Conservation (phyloP, 768 basidiomycete species). For the Baorangia bicolor region DNA sequence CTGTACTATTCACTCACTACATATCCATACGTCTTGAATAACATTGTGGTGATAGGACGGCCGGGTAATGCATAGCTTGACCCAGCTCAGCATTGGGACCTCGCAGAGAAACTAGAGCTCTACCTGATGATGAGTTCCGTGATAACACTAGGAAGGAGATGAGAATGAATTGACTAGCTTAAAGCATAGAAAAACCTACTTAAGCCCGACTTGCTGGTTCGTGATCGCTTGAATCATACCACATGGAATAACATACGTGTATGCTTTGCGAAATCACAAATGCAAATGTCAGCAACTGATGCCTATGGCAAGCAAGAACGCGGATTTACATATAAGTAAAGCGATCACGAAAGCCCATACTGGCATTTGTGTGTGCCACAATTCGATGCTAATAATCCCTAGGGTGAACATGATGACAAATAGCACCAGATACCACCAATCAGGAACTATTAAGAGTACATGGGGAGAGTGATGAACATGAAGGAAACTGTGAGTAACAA, state of each 20-base stretch:
- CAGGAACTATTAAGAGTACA: constrained; percentile 51
- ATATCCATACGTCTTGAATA: constrained; percentile 85
- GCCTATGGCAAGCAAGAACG: neutral
- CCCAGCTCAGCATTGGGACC: neutral
- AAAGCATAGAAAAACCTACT: constrained; percentile 30
- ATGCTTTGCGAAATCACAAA: constrained; percentile 31
- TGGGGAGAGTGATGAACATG: neutral
- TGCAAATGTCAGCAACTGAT: neutral
- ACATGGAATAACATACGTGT: constrained; percentile 48
- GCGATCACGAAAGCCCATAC: constrained; percentile 69
- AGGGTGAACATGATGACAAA: constrained; percentile 71
- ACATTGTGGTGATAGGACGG: constrained; percentile 77
- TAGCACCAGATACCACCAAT: constrained; percentile 81
- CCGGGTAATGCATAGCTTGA: constrained; percentile 67
- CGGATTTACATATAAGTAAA: constrained; percentile 46
- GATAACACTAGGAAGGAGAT: constrained; percentile 47
- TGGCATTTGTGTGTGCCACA: constrained; percentile 73
- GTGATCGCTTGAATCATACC: constrained; percentile 71
- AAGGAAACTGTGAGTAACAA: neutral
- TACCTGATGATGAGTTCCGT: constrained; percentile 76
- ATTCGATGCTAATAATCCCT: constrained; percentile 66
- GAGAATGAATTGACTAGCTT: neutral
- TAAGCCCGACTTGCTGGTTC: constrained; percentile 74
- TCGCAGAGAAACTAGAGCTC: neutral
- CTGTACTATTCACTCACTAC: constrained; percentile 37